Percentiles rank a stretch among this genome's conserved stretches.
These are phyloP conservation scores for Chaetoscypha palmicola DNA, from an alignment of 2,329 filamentous ascomycete species.

Conservation along the genomic window DNA sequence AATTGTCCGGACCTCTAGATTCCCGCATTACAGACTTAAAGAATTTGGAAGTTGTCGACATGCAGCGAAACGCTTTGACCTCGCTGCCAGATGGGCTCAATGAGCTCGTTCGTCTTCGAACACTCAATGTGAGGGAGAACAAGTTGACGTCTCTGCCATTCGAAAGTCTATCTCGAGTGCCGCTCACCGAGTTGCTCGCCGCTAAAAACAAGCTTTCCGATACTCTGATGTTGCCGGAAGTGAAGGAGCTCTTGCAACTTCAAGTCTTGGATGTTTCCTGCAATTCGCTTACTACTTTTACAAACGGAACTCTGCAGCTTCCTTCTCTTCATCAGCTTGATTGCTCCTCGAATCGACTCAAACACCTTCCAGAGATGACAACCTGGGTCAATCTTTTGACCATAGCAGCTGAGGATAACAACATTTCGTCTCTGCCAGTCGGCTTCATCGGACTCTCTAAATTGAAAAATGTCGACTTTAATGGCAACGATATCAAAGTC, in stretches of 20 bases:
- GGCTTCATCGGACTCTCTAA: conserved; percentile 63
- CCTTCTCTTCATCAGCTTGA: conserved; percentile 68
- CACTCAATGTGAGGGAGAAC: conserved; percentile 77
- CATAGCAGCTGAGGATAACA: conserved; percentile 75
- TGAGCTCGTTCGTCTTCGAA: conserved; percentile 61
- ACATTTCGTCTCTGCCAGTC: conserved; percentile 64
- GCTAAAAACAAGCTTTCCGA: conserved; percentile 74
- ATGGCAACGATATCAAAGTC: conserved; percentile 71
- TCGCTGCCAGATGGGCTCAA: conserved; percentile 60
- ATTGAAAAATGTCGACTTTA: conserved; percentile 73
- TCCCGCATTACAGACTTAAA: conserved; percentile 54
- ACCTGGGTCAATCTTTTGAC: conserved; percentile 67
- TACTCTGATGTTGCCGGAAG: conserved; percentile 57
- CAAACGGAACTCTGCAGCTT: conserved; percentile 34
- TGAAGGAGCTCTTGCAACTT: conserved; percentile 54
- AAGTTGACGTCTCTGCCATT: conserved; percentile 65
- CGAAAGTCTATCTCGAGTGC: conserved; percentile 57
- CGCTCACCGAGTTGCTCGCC: conserved; percentile 65
- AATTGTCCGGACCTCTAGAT: conserved; percentile 61
- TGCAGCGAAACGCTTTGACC: conserved; percentile 74
- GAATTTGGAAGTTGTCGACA: conserved; percentile 71
- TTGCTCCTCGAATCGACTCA: conserved; percentile 75
- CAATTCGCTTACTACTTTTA: conserved; percentile 55
- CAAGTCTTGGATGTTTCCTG: conserved; percentile 71
- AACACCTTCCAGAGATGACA: conserved; percentile 64